Percentiles rank a stretch among this genome's conserved stretches.
phyloP scores from a whole-genome alignment of 176 grass and related monocot species.

The Alloteropsis semialata region DNA sequence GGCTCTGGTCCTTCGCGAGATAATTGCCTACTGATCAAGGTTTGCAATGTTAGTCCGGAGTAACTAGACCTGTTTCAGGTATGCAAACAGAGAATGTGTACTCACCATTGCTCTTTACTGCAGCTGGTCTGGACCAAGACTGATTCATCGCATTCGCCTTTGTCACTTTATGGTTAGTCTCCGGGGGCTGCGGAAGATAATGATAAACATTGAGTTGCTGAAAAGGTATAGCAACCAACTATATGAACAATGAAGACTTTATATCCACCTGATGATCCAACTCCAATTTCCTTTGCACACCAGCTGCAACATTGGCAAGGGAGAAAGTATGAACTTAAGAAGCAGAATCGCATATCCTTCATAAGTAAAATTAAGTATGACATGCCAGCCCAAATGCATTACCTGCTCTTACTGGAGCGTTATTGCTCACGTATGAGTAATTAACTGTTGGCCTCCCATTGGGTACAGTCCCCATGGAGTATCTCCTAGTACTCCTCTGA shows the following conservation, averaged over 20 bases:
- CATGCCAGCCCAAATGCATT: background rate
- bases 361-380: background rate
- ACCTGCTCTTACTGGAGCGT: constrained; percentile 58
- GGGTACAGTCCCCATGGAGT: constrained; percentile 46
- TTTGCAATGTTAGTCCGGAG: background rate
- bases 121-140: constrained; percentile 46
- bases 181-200: constrained; percentile 32
- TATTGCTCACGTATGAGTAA: constrained; percentile 43
- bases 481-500: constrained; percentile 52
- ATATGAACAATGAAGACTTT: background rate
- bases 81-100: background rate
- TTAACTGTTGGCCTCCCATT: constrained; percentile 50
- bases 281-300: constrained; percentile 85
- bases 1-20: constrained; percentile 22
- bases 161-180: constrained; percentile 40
- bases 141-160: constrained; percentile 48
- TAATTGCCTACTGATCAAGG: constrained; percentile 14
- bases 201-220: background rate
- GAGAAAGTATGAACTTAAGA: background rate
- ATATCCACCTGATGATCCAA: constrained; percentile 53
- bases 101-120: constrained; percentile 40
- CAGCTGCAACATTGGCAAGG: constrained; percentile 26
- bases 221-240: constrained; percentile 10
- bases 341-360: background rate
- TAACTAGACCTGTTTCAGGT: background rate